phyloP scores from a whole-genome alignment of 2,329 filamentous ascomycete species.

The Thelonectria olida region DNA sequence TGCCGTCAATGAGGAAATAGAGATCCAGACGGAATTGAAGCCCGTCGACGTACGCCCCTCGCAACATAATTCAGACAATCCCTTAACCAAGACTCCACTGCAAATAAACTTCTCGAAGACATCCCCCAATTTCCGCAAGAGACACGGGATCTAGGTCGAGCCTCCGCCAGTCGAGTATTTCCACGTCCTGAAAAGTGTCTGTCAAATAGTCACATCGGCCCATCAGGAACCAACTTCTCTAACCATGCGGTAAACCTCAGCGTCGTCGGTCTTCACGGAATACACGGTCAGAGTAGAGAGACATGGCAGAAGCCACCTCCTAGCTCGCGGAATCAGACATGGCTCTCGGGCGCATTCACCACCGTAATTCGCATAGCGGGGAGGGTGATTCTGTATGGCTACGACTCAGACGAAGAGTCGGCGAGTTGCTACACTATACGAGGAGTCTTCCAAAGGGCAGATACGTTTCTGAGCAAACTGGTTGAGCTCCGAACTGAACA shows the following conservation, averaged over 20 bases:
- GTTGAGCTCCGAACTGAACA: background rate
- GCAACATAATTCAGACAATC: conserved; percentile 8
- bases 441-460: background rate
- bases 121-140: background rate
- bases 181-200: conserved; percentile 1
- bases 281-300: background rate
- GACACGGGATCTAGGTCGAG: conserved; percentile 3
- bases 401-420: background rate
- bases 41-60: conserved; percentile 3
- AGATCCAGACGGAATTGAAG: conserved; percentile 11
- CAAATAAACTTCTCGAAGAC: conserved; percentile 14
- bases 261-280: background rate
- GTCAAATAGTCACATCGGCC: no score
- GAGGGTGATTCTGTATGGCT: background rate
- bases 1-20: conserved; percentile 2
- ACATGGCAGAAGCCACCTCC: no score
- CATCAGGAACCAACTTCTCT: background rate
- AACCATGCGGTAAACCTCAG: background rate
- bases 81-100: conserved; percentile 25
- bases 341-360: background rate
- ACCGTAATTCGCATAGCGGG: no score
- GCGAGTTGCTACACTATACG: background rate
- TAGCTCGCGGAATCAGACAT: background rate
- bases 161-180: conserved; percentile 18
- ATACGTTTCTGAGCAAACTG: background rate